Conservation (phyloP, 306 rosid genomes). For the Biancaea sappan region DNA sequence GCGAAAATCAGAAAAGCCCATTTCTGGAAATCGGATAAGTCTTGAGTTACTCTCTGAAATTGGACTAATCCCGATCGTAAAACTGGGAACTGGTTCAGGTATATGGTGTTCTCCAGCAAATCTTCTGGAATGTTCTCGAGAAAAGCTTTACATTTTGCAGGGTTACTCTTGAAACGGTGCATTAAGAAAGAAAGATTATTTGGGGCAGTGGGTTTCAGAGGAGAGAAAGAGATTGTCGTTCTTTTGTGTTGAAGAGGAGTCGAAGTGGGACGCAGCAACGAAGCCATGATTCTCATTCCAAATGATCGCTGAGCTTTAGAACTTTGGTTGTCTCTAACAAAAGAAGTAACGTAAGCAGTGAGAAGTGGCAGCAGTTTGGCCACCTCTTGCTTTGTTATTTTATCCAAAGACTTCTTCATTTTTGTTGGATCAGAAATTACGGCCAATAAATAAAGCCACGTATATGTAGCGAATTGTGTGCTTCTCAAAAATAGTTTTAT, state of each 20-base stretch:
- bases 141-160: constrained; percentile 55
- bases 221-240: constrained; percentile 31
- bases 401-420: constrained; percentile 44
- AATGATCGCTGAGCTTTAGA: constrained; percentile 12
- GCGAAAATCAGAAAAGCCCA: constrained; percentile 64
- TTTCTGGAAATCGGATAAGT: constrained; percentile 60
- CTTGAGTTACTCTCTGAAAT: constrained; percentile 51
- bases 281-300: constrained; percentile 52
- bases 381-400: constrained; percentile 42
- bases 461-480: too few species aligned
- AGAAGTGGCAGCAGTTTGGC: constrained; percentile 48
- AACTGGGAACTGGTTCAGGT: constrained; percentile 57
- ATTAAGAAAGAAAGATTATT: constrained; percentile 43
- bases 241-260: constrained; percentile 52
- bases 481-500: background rate
- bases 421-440: constrained; percentile 35
- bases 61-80: constrained; percentile 59
- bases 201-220: constrained; percentile 42
- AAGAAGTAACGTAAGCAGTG: constrained; percentile 15
- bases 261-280: constrained; percentile 55
- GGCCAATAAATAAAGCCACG: too few species aligned
- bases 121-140: constrained; percentile 46
- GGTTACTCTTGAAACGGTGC: constrained; percentile 40
- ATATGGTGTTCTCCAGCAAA: constrained; percentile 44
- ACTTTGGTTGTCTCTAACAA: constrained; percentile 10